Conservation (phyloP, 108 stramenopile species). For the Fistulifera pelliculosa region DNA sequence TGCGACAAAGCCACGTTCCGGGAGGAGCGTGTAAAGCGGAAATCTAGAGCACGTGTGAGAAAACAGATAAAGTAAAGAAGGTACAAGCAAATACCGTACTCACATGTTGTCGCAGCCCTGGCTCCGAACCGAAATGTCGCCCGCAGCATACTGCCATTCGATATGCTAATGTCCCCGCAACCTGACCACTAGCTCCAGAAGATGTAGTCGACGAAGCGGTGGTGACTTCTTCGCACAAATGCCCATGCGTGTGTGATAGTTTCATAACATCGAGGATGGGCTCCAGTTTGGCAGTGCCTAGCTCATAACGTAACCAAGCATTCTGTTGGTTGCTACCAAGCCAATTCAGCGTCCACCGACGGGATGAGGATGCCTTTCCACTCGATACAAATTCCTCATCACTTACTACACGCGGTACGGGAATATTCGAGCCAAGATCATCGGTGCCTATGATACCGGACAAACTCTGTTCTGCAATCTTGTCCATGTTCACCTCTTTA, state of each 20-base stretch:
- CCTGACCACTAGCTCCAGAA: conserved; percentile 59
- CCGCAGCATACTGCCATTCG: conserved; percentile 64
- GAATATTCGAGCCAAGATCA: not conserved
- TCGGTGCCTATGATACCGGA: conserved; percentile 33
- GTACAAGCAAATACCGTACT: too few species aligned
- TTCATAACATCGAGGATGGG: conserved; percentile 51
- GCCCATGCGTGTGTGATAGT: conserved; percentile 37
- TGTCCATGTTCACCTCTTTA: conserved; percentile 18
- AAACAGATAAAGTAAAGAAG: too few species aligned
- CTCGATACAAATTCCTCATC: conserved; percentile 35
- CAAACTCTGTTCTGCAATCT: conserved; percentile 44
- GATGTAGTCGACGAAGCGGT: conserved; percentile 67
- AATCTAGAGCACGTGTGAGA: not conserved
- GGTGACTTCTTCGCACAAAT: conserved; percentile 70
- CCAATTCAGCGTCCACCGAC: conserved; percentile 53
- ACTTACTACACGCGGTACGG: conserved; percentile 19
- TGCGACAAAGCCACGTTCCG: conserved; percentile 81
- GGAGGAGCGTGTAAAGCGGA: conserved; percentile 72
- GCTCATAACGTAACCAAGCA: conserved; percentile 63
- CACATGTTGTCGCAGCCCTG: conserved; percentile 70
- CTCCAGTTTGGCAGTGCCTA: conserved; percentile 41
- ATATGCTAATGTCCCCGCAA: conserved; percentile 58
- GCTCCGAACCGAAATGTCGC: conserved; percentile 69
- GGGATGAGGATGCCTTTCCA: conserved; percentile 45
- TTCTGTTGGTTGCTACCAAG: conserved; percentile 27